Conservation (phyloP, 495 filamentous ascomycete species). For the Penicillium desertorum region DNA sequence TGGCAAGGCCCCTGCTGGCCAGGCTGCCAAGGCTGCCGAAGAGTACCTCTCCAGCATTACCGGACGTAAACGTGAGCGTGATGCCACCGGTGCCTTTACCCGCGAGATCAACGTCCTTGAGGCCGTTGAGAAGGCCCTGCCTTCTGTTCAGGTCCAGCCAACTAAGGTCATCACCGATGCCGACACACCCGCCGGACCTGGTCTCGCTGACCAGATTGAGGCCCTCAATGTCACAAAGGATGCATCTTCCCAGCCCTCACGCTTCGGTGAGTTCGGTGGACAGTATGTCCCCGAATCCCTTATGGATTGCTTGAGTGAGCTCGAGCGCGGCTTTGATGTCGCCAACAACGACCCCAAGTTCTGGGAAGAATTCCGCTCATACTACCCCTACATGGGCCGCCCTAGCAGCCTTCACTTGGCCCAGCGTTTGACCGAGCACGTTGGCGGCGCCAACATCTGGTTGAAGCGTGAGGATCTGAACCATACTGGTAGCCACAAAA, state of each 20-base stretch:
- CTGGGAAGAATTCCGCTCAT: constrained; percentile 95
- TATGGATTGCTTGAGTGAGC: constrained; percentile 92
- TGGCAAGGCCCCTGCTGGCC: constrained; percentile 64
- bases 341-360: constrained; percentile 84
- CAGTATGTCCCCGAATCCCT: constrained; percentile 97
- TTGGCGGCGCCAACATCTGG: constrained; percentile 93
- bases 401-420: constrained; percentile 89
- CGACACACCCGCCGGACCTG: constrained; percentile 57
- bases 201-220: constrained; percentile 69
- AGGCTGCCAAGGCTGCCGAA: constrained; percentile 72
- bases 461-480: constrained; percentile 95
- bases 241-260: constrained; percentile 62
- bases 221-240: constrained; percentile 61
- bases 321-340: constrained; percentile 87
- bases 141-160: constrained; percentile 33
- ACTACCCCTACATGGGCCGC: constrained; percentile 97
- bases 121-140: constrained; percentile 57
- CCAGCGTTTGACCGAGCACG: constrained; percentile 81
- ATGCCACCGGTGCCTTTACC: constrained; percentile 35
- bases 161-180: constrained; percentile 60
- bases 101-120: constrained; percentile 51
- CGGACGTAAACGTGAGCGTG: constrained; percentile 54
- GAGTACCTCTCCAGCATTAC: constrained; percentile 83
- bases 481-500: constrained; percentile 85
- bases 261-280: constrained; percentile 97